These are phyloP conservation scores for Vigna unguiculata DNA, from an alignment of 306 rosid species.

Conservation along the genomic window DNA sequence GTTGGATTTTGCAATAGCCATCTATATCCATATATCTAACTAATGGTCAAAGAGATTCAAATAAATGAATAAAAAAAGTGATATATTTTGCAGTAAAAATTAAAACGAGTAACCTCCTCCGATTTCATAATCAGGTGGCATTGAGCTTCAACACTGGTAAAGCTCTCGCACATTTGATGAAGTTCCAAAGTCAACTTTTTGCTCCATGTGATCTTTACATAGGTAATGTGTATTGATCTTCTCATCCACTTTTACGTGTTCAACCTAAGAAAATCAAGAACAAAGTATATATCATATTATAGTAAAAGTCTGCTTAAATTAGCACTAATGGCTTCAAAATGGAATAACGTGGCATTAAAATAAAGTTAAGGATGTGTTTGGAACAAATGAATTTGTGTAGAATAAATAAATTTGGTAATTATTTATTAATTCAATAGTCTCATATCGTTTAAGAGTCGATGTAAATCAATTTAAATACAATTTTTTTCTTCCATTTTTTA, in stretches of 20 bases:
- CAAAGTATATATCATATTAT: no score
- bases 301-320: background rate
- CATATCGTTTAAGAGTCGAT: no score
- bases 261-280: conserved; percentile 77
- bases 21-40: background rate
- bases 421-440: no score
- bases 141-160: conserved; percentile 9
- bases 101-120: conserved; percentile 46
- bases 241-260: conserved; percentile 77
- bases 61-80: background rate
- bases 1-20: no score
- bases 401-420: background rate
- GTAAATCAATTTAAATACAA: no score
- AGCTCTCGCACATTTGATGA: conserved; percentile 66
- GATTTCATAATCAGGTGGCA: conserved; percentile 32
- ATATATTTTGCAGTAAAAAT: background rate
- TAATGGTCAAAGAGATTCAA: background rate
- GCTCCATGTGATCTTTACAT: conserved; percentile 78
- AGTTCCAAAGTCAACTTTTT: conserved; percentile 72
- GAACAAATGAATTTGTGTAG: background rate
- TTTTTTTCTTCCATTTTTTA: no score
- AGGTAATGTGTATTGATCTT: conserved; percentile 52
- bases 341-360: background rate
- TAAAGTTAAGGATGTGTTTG: background rate
- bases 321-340: background rate